Base-by-base conservation (phyloP, 2,329 filamentous ascomycete species). In the Chlorencoelia australis region DNA sequence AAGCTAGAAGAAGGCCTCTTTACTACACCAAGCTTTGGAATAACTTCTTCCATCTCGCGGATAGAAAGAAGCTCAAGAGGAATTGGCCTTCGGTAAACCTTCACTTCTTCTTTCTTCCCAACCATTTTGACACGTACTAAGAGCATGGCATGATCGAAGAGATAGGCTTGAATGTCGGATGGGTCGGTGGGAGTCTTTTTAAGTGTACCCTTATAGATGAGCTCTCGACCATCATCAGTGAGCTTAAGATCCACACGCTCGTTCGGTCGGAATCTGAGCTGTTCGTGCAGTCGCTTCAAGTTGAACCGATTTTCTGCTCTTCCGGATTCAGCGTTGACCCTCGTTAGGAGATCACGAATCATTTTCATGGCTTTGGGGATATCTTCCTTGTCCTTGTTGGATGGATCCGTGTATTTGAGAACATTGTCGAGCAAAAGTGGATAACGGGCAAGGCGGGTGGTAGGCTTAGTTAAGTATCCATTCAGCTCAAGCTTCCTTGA, bases 261-360 rank as follows among this genome's bases (percentile, higher is more conserved):
- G 44, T 86, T 86, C 1, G 84, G 80, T 27, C 82, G 75, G 69
- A 94, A 98, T 45, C 89, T 86, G 46, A 98, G 74, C 51, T 94
- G 84, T 49, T 91, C 79, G 56, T 95, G 91, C 20, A 98, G 71
- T 49, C 87, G 83, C 59, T 89, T 82, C 39, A 98, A 66, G 57
- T 96, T 96, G 69, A 94, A 96, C 35, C 91, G 82, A 57, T 98
- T 98, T 61, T 98, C 91, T 1, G 91, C 87, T 64, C 94, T 95
- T 51, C 91, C 91, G 48, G 87, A 94, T 59, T 96, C 91, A 10
- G 84, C 74, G 54, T 98, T 98, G 55, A 98, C 91, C 46, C 84
- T 75, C 34, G 76, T 82, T 33, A 98, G 65, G 49, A 94, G 81
- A 48, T 89, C 84, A 52, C 85, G 80, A 62, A 98, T 95, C 59